Percentiles rank a stretch among this genome's conserved stretches.
Evolutionary conservation across 441 rosid genomes (phyloP).

Genomic region (Hura crepitans): DNA sequence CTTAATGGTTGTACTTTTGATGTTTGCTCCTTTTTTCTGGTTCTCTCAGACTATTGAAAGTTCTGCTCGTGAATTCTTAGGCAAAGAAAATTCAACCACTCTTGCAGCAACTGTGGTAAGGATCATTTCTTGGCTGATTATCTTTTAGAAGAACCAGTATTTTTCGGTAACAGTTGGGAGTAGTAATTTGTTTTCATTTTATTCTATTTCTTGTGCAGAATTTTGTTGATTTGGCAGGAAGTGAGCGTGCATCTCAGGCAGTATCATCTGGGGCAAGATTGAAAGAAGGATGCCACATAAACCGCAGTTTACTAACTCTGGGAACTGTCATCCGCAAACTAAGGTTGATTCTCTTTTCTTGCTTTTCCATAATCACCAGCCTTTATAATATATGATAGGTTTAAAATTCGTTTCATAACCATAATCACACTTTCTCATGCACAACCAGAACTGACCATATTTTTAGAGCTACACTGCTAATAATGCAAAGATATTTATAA

Average conservation of each 20-base stretch:
- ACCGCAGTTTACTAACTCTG: slow-evolving; percentile 83
- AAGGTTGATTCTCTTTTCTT: slow-evolving; percentile 46
- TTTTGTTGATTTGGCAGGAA: slow-evolving; percentile 89
- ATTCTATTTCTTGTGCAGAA: slow-evolving; percentile 61
- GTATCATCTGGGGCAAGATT: slow-evolving; percentile 76
- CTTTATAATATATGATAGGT: background rate
- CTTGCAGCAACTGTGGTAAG: slow-evolving; percentile 81
- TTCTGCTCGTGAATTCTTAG: slow-evolving; percentile 72
- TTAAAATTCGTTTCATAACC: background rate
- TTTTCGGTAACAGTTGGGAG: background rate
- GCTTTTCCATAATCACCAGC: slow-evolving; percentile 8
- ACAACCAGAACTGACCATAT: background rate
- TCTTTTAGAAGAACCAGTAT: background rate
- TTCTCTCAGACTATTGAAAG: slow-evolving; percentile 69
- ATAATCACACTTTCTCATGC: background rate
- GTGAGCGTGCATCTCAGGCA: slow-evolving; percentile 97
- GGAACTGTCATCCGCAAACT: slow-evolving; percentile 93
- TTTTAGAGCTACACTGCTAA: background rate
- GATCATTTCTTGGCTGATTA: slow-evolving; percentile 15
- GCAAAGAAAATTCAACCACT: slow-evolving; percentile 59
- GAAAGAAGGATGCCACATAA: slow-evolving; percentile 95
- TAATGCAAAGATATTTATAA: slow-evolving; percentile 5
- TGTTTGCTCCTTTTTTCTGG: background rate
- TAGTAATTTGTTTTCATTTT: slow-evolving; percentile 1
- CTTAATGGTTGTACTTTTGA: background rate